phyloP scores from a whole-genome alignment of 2,329 filamentous ascomycete genomes.

The Colletotrichum lentis region DNA sequence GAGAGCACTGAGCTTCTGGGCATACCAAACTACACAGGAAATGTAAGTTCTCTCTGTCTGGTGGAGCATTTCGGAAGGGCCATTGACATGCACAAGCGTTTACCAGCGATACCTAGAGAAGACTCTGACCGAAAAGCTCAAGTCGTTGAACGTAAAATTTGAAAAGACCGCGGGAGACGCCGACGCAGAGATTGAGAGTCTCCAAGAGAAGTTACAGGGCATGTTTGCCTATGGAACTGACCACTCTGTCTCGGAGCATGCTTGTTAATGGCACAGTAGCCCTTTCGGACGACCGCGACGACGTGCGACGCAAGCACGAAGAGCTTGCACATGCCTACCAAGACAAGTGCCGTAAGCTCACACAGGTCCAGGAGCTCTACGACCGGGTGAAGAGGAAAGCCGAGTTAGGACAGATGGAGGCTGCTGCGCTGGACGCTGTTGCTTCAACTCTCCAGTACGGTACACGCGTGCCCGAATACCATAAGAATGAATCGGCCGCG shows the following conservation, averaged over 20 bases:
- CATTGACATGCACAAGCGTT: slow-evolving; percentile 56
- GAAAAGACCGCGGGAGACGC: slow-evolving; percentile 79
- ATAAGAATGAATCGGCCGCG: neutral
- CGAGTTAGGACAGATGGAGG: slow-evolving; percentile 63
- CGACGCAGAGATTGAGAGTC: slow-evolving; percentile 72
- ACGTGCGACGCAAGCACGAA: slow-evolving; percentile 73
- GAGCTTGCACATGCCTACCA: slow-evolving; percentile 72
- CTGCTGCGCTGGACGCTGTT: slow-evolving; percentile 57
- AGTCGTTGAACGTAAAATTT: slow-evolving; percentile 68
- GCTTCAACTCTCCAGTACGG: slow-evolving; percentile 12
- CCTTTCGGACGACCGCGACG: slow-evolving; percentile 68
- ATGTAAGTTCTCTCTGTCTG: slow-evolving; percentile 62
- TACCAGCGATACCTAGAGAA: slow-evolving; percentile 82
- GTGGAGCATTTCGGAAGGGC: neutral
- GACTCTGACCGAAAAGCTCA: slow-evolving; percentile 76
- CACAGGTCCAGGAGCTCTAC: slow-evolving; percentile 73
- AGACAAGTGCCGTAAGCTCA: slow-evolving; percentile 74
- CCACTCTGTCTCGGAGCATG: slow-evolving; percentile 30
- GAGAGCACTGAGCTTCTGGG: slow-evolving; percentile 82
- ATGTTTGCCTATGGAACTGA: slow-evolving; percentile 39
- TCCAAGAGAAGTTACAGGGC: slow-evolving; percentile 73
- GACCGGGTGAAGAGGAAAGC: slow-evolving; percentile 66
- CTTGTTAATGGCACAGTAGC: slow-evolving; percentile 45
- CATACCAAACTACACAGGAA: slow-evolving; percentile 84
- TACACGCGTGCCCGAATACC: neutral